Percentiles rank a stretch among this genome's conserved stretches.
Evolutionary conservation across 2,329 filamentous ascomycete genomes (phyloP).

Genomic region (Trichophyton schoenleinii): DNA sequence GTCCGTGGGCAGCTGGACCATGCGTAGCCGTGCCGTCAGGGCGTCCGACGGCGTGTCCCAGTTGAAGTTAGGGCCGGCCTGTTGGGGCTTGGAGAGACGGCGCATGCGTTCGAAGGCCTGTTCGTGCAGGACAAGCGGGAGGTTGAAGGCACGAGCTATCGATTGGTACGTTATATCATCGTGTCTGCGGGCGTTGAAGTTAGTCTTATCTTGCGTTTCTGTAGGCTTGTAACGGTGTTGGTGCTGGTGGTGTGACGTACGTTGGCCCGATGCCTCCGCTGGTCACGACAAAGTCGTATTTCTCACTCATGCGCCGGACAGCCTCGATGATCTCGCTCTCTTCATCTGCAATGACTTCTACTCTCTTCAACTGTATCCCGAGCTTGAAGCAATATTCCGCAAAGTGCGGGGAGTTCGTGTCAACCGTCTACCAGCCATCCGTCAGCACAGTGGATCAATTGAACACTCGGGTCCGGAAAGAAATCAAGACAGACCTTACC

Average conservation of each 20-base stretch:
- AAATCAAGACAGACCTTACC: slow-evolving; percentile 55
- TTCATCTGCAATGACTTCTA: slow-evolving; percentile 91
- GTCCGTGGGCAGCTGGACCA: slow-evolving; percentile 78
- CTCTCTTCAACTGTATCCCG: slow-evolving; percentile 58
- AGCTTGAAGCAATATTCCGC: slow-evolving; percentile 55
- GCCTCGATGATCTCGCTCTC: slow-evolving; percentile 83
- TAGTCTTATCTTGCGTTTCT: neutral
- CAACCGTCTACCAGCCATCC: slow-evolving; percentile 43
- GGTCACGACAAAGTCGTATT: slow-evolving; percentile 90
- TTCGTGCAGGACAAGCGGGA: slow-evolving; percentile 65
- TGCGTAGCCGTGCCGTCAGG: slow-evolving; percentile 70
- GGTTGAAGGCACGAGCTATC: slow-evolving; percentile 75
- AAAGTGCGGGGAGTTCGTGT: slow-evolving; percentile 54
- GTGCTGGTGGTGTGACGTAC: slow-evolving; percentile 38
- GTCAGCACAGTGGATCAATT: neutral
- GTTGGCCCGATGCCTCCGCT: slow-evolving; percentile 93
- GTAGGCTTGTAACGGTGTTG: neutral
- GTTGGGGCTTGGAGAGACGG: slow-evolving; percentile 59
- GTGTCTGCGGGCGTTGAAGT: slow-evolving; percentile 45
- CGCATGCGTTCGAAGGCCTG: slow-evolving; percentile 74
- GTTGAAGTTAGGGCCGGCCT: slow-evolving; percentile 60
- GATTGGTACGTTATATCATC: slow-evolving; percentile 96
- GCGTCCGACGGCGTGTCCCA: slow-evolving; percentile 74
- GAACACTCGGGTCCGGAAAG: neutral
- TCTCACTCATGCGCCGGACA: slow-evolving; percentile 69